Conservation (phyloP, 805 yeast species). For the Saccharomyces mikatae region DNA sequence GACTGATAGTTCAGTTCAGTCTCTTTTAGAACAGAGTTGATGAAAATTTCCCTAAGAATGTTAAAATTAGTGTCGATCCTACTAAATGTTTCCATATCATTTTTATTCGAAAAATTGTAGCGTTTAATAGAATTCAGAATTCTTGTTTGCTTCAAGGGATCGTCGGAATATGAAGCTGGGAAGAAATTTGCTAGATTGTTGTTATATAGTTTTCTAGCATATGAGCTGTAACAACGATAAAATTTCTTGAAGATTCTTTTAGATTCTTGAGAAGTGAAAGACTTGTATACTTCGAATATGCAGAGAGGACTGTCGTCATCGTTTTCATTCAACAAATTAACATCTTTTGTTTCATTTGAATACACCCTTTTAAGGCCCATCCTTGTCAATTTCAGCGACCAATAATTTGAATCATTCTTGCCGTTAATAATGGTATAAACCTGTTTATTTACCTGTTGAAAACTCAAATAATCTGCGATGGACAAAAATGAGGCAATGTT, state of each 20-base stretch:
- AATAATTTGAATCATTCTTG: slow-evolving; percentile 12
- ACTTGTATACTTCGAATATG: slow-evolving; percentile 14
- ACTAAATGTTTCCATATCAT: slow-evolving; percentile 13
- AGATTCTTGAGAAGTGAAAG: slow-evolving; percentile 10
- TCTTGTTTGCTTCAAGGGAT: slow-evolving; percentile 23
- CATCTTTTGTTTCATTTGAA: neutral
- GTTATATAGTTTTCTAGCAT: slow-evolving; percentile 17
- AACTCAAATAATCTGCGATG: slow-evolving; percentile 20
- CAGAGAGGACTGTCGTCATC: slow-evolving; percentile 1
- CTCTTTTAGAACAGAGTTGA: slow-evolving; percentile 61
- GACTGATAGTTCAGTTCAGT: slow-evolving; percentile 50
- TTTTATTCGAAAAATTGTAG: slow-evolving; percentile 17
- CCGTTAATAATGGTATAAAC: slow-evolving; percentile 14
- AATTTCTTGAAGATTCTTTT: slow-evolving; percentile 11
- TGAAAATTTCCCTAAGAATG: slow-evolving; percentile 48
- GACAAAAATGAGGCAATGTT: slow-evolving; percentile 17
- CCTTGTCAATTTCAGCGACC: slow-evolving; percentile 13
- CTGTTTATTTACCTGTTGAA: slow-evolving; percentile 17
- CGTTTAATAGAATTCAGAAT: slow-evolving; percentile 15
- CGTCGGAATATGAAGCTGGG: slow-evolving; percentile 16
- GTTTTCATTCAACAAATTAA: slow-evolving; percentile 1
- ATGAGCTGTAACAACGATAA: slow-evolving; percentile 14
- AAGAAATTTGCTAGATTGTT: slow-evolving; percentile 21
- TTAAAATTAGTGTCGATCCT: slow-evolving; percentile 16
- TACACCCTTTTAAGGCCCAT: slow-evolving; percentile 14